These are phyloP conservation scores for Fusarium euwallaceae DNA, from an alignment of 2,329 filamentous ascomycete species.

Conservation along the genomic window DNA sequence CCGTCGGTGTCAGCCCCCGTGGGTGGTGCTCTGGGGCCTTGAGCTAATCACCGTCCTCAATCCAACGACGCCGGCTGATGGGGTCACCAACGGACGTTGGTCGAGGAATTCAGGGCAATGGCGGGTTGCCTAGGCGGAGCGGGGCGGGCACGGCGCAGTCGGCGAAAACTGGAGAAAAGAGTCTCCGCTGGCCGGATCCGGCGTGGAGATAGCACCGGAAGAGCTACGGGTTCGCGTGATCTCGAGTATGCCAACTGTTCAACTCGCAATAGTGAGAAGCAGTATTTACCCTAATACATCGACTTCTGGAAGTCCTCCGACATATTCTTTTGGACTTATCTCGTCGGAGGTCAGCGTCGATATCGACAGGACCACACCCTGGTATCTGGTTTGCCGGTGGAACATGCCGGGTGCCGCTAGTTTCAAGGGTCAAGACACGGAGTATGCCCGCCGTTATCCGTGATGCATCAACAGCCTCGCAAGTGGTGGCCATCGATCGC, in stretches of 20 bases:
- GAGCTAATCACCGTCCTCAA: not conserved
- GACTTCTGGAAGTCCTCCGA: not conserved
- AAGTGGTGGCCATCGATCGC: slow-evolving; percentile 3
- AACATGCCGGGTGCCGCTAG: not conserved
- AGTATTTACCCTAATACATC: not conserved
- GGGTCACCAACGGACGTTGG: not conserved
- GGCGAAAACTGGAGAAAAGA: slow-evolving; percentile 31
- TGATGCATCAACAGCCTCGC: not conserved
- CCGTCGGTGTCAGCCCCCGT: slow-evolving; percentile 10
- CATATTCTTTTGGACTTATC: not conserved
- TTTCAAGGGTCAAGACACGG: slow-evolving; percentile 11
- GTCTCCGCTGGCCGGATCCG: slow-evolving; percentile 32
- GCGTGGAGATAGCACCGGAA: slow-evolving; percentile 19
- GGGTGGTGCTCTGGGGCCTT: not conserved
- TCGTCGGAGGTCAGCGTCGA: not conserved
- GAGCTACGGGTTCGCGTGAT: not conserved
- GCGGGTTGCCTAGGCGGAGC: slow-evolving; percentile 10
- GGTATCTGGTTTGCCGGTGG: slow-evolving; percentile 1
- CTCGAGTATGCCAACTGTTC: not conserved
- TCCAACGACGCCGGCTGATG: not conserved
- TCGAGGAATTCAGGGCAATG: not conserved
- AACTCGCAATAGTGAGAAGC: not conserved
- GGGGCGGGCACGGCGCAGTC: slow-evolving; percentile 26
- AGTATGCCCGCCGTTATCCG: slow-evolving; percentile 11
- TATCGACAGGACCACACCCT: not conserved